Evolutionary conservation across 139 green algal genomes (phyloP).

Genomic region (Protoeuglena noctilucae): DNA sequence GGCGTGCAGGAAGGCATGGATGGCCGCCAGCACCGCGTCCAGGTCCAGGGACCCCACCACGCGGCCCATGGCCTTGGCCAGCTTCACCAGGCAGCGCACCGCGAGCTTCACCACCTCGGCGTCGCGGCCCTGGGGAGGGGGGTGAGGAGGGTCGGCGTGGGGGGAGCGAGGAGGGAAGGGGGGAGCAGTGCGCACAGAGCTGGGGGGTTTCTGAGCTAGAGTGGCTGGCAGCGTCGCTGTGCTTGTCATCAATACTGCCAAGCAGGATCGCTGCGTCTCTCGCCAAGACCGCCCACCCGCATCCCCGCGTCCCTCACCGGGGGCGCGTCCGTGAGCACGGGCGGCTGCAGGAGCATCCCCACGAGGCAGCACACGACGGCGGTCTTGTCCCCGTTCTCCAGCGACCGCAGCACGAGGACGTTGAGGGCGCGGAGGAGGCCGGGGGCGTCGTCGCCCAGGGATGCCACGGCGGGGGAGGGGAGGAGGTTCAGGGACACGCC

Average conservation of each 20-base stretch:
- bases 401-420: slow-evolving; percentile 81
- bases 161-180: too few species aligned
- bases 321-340: background rate
- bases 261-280: too few species aligned
- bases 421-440: slow-evolving; percentile 49
- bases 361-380: slow-evolving; percentile 1
- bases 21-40: slow-evolving; percentile 43
- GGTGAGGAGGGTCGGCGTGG: too few species aligned
- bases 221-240: too few species aligned
- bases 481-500: slow-evolving; percentile 21
- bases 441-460: slow-evolving; percentile 9
- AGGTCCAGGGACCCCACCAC: slow-evolving; percentile 56
- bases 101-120: slow-evolving; percentile 2
- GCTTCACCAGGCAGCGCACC: slow-evolving; percentile 78
- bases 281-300: background rate
- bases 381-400: slow-evolving; percentile 56
- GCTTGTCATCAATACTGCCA: too few species aligned
- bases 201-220: too few species aligned
- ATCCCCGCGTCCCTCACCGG: background rate
- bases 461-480: slow-evolving; percentile 17
- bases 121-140: background rate
- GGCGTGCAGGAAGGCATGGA: slow-evolving; percentile 77
- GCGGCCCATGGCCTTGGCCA: slow-evolving; percentile 74
- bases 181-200: too few species aligned
- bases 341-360: slow-evolving; percentile 4